Evolutionary conservation across 2,329 filamentous ascomycete genomes (phyloP), one percentile per base, ranked within the genome.

Genomic region (Ceratocystis colombiana): DNA sequence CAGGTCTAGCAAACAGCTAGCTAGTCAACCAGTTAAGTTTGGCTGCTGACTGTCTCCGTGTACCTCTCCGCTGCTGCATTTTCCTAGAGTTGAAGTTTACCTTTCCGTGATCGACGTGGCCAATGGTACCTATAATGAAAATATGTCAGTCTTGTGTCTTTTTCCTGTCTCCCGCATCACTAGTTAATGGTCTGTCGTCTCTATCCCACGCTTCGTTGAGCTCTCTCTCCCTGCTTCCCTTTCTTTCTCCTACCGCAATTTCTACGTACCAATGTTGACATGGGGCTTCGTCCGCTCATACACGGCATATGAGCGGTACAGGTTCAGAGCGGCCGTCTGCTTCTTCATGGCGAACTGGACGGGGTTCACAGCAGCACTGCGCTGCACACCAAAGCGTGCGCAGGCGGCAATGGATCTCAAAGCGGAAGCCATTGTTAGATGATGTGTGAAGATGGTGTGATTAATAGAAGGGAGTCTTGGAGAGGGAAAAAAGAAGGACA

Each of bases 71-170:
- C 37, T 41, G 37, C 3, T 41, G 37, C 37, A 15, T 41, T 41
- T 41, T 41, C 10, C 37, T 15, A 41, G 37, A 41, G 10, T 41
- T 41, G 37, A 61, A 68, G 37, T 67, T 70, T 80, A 96, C 92
- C 89, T 99, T 99, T 82, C 93, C 93, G 81, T 99, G 93, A 85
- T 99, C 94, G 79, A 99, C 94, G 82, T 99, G 94, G 73, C 94
- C 94, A 79, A 99, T 99, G 72, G 94, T 99, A 77, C 88, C 88
- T 92, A 62, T 30, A 64, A 25, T 55, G 12, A 8, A 64, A 59
- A 2, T n/a, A 71, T 44, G 67, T 72, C 67, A 73, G 70, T 61
- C 22, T 28, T 50, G 30, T 45, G 17, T 30, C 22, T 62, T 17
- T 28, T 55, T 25, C 25, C 25, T 2, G 8, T 55, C 20, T 30